phyloP scores from a whole-genome alignment of 768 basidiomycete genomes.

The Xerocomus potaroensis region DNA sequence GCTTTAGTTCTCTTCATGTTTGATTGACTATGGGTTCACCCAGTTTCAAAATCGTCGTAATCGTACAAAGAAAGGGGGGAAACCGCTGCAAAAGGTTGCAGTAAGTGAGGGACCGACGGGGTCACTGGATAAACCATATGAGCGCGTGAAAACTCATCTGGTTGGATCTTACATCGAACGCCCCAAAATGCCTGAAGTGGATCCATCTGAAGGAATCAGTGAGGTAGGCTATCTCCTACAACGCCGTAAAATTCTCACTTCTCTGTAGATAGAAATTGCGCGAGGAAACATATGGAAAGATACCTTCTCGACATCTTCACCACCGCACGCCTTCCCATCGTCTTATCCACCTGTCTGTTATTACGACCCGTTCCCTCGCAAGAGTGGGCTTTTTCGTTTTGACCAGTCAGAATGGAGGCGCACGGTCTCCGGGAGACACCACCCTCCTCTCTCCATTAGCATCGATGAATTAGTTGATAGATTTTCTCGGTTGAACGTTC shows the following conservation, averaged over 20 bases:
- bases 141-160: background rate
- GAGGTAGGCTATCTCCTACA: background rate
- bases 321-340: slow-evolving; percentile 15
- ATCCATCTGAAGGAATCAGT: background rate
- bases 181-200: background rate
- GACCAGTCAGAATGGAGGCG: slow-evolving; percentile 8
- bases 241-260: background rate
- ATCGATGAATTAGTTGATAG: slow-evolving; percentile 8
- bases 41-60: slow-evolving; percentile 54
- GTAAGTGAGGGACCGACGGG: slow-evolving; percentile 17
- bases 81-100: slow-evolving; percentile 24
- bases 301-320: background rate
- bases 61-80: slow-evolving; percentile 12
- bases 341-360: slow-evolving; percentile 11
- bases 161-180: background rate
- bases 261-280: background rate
- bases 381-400: background rate
- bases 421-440: background rate
- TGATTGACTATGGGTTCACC: too few species aligned
- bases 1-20: background rate
- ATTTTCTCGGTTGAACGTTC: slow-evolving; percentile 16
- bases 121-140: slow-evolving; percentile 12
- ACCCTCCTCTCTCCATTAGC: background rate
- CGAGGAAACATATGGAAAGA: background rate
- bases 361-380: slow-evolving; percentile 19